Percentiles rank a stretch among this genome's conserved stretches.
Conservation (phyloP, 768 basidiomycete species). For the button mushroom (Agaricus bisporus) region DNA sequence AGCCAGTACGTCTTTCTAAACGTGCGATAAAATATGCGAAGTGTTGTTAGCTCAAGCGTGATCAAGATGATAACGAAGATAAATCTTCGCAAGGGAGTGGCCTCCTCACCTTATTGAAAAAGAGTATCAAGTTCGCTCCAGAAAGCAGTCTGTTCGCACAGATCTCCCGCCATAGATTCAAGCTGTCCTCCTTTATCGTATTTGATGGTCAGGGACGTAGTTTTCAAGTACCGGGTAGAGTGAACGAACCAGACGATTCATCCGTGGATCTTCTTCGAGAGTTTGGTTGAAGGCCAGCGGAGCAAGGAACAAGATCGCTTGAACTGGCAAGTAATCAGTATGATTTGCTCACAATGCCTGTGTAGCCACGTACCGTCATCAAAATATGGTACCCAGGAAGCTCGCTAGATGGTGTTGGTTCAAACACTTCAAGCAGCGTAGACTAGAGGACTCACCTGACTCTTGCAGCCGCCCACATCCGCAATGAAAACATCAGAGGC, state of each 20-base stretch:
- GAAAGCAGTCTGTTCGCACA: conserved; percentile 58
- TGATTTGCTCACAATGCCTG: no score
- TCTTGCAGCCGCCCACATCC: conserved; percentile 63
- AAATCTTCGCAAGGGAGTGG: background rate
- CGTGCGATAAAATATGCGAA: background rate
- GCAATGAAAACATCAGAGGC: conserved; percentile 57
- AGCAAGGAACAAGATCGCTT: conserved; percentile 80
- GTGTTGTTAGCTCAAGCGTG: background rate
- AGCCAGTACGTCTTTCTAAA: conserved; percentile 45
- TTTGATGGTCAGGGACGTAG: background rate
- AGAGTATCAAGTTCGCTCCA: conserved; percentile 61
- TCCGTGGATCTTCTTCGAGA: conserved; percentile 59
- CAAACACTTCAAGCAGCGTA: background rate
- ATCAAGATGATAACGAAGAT: background rate
- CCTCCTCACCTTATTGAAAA: conserved; percentile 60
- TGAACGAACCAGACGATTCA: conserved; percentile 54
- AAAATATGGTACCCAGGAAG: conserved; percentile 73
- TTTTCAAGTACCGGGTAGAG: background rate
- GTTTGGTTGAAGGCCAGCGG: conserved; percentile 70
- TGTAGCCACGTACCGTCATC: conserved; percentile 45
- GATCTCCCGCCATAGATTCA: conserved; percentile 64
- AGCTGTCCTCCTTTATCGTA: conserved; percentile 57
- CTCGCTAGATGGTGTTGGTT: conserved; percentile 29
- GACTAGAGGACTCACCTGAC: conserved; percentile 26
- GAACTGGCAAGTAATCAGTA: conserved; percentile 33